Evolutionary conservation across 345 rosid species (phyloP), one percentile per base, ranked within the genome.

Genomic region (Moringa oleifera): DNA sequence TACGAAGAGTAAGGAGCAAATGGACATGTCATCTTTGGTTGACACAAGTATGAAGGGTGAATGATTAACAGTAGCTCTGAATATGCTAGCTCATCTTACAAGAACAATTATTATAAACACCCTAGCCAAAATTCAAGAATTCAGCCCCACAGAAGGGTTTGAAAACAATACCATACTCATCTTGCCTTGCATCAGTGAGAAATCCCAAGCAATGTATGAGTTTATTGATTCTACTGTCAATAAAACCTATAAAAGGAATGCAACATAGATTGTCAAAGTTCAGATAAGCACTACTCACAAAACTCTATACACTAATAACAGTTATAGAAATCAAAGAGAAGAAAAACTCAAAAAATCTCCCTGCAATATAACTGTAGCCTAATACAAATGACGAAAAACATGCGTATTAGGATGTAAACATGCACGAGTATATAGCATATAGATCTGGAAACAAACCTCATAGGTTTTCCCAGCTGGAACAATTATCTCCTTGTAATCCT

Each of bases 171-270:
- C 98, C 96, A 83, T 53, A 74, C 62, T 93, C 49, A 90, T 77
- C 78, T 85, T 90, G 73, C 97, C 91, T 80, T 86, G 98, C 37
- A 77, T 71, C 78, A 93, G 51, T 58, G 86, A 80, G 79, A 90
- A 93, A 80, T 93, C 97, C 98, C 98, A 93, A 66, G 96, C 98
- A 70, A 93, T 83, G 68, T 88, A 93, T 0, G 98, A 93, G 79
- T 93, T 93, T 64, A 88, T 69, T 0, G 97, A 79, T 57, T 93
- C 98, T 83, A 90, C 98, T 6, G 66, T 59, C 75, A 93, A 67
- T n/a, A 83, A 81, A 58, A 93, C 85, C 98, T 90, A 63, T 8
- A 69, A 73, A 73, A 59, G 50, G 37, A 5, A 33, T 33, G 37
- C n/a, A n/a, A n/a, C n/a, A n/a, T n/a, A n/a, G 18, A 51, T 18